phyloP scores from a whole-genome alignment of 192 early-diverging fungal genomes.

The Gamsiella multidivaricata region DNA sequence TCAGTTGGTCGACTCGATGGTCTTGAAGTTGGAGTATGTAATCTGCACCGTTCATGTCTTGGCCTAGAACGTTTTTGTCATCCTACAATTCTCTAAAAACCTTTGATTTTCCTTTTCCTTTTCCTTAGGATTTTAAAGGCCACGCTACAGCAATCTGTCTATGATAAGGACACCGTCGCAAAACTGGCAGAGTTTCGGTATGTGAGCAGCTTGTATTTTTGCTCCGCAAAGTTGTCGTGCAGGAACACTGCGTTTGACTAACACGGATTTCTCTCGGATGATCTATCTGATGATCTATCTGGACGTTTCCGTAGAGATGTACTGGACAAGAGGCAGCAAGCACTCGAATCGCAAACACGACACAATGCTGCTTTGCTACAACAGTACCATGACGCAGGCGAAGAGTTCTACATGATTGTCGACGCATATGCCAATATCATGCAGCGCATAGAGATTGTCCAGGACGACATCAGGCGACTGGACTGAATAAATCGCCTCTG shows the following conservation, averaged over 20 bases:
- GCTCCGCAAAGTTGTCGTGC: no score
- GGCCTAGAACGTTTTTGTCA: no score
- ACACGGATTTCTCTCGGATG: not conserved
- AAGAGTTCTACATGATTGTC: constrained; percentile 45
- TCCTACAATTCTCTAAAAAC: not conserved
- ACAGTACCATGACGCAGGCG: constrained; percentile 34
- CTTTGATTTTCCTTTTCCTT: not conserved
- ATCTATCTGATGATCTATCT: not conserved
- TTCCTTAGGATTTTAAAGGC: constrained; percentile 18
- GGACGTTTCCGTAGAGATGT: constrained; percentile 4
- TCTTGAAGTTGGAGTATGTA: constrained; percentile 29
- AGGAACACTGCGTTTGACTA: no score
- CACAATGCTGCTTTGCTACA: constrained; percentile 22
- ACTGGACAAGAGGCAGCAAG: constrained; percentile 1
- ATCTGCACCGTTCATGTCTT: no score
- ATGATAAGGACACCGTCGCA: constrained; percentile 18
- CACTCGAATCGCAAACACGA: constrained; percentile 4
- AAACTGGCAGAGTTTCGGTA: constrained; percentile 21
- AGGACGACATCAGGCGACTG: constrained; percentile 43
- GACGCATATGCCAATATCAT: constrained; percentile 40
- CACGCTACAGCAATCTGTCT: constrained; percentile 12
- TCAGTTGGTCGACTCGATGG: constrained; percentile 24
- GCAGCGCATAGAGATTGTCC: constrained; percentile 30
- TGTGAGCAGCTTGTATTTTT: not conserved
- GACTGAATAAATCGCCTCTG: not conserved